Evolutionary conservation across 73 alveolate species (phyloP).

Genomic region (Paramecium primaurelia): DNA sequence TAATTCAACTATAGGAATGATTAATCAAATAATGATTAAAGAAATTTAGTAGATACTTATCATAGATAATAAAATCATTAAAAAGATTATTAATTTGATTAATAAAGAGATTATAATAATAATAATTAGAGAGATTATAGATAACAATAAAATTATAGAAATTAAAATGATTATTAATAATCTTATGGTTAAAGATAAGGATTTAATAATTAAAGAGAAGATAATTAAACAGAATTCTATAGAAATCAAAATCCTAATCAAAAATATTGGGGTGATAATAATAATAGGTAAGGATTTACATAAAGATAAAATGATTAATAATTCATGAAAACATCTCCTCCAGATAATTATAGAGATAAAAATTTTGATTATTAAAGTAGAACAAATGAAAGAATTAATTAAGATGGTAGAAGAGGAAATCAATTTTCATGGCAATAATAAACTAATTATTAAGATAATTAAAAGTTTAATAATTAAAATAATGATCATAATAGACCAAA

Average conservation of each 20-base stretch:
- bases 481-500: neutral
- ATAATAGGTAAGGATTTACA: neutral
- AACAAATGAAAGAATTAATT: neutral
- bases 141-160: neutral
- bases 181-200: neutral
- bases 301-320: neutral
- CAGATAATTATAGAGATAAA: neutral
- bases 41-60: neutral
- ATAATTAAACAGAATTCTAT: neutral
- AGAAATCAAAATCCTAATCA: neutral
- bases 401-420: neutral
- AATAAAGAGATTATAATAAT: neutral
- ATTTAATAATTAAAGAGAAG: neutral
- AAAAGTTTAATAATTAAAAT: neutral
- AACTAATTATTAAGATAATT: neutral
- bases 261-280: neutral
- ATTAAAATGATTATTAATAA: neutral
- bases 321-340: neutral
- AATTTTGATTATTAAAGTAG: neutral
- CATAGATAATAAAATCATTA: neutral
- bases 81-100: neutral
- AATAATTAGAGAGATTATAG: neutral
- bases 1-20: neutral
- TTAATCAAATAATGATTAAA: neutral
- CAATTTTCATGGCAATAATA: neutral